Evolutionary conservation across 2,329 filamentous ascomycete genomes (phyloP).

Genomic region (Mycosphaerella sp.): DNA sequence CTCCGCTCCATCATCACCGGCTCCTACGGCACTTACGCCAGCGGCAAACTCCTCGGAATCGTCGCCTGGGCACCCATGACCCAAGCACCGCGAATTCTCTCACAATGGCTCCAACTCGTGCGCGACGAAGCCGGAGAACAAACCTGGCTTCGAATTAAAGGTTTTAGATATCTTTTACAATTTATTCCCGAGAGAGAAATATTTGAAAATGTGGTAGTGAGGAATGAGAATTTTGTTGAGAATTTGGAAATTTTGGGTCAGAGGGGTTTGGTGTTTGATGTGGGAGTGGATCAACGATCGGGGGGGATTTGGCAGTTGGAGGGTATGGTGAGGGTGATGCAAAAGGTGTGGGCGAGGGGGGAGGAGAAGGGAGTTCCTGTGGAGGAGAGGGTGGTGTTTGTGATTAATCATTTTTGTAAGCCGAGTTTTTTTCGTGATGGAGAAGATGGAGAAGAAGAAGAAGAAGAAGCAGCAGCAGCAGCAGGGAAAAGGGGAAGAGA

Average conservation of each 20-base stretch:
- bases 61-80: constrained; percentile 83
- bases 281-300: constrained; percentile 75
- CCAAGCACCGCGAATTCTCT: constrained; percentile 53
- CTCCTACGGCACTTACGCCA: constrained; percentile 38
- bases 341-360: constrained; percentile 54
- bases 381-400: constrained; percentile 56
- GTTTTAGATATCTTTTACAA: constrained; percentile 78
- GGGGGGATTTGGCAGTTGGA: constrained; percentile 59
- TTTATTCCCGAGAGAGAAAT: constrained; percentile 24
- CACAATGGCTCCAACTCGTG: constrained; percentile 58
- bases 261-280: constrained; percentile 64
- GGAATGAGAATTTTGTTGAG: background rate
- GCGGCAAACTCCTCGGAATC: constrained; percentile 57
- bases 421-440: constrained; percentile 51
- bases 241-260: constrained; percentile 55
- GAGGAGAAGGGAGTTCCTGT: constrained; percentile 33
- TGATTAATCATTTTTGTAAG: constrained; percentile 86
- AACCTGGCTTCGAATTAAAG: constrained; percentile 62
- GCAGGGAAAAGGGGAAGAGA: background rate
- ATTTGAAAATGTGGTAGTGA: no score
- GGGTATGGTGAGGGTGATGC: constrained; percentile 33
- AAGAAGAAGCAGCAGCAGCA: no score
- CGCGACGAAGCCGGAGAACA: constrained; percentile 54
- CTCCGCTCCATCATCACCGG: constrained; percentile 61
- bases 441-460: background rate